A percentile compares a stretch with the other conserved stretches of the same genome.
Conservation (phyloP, 208 protist species). For the Acanthamoeba culbertsoni region DNA sequence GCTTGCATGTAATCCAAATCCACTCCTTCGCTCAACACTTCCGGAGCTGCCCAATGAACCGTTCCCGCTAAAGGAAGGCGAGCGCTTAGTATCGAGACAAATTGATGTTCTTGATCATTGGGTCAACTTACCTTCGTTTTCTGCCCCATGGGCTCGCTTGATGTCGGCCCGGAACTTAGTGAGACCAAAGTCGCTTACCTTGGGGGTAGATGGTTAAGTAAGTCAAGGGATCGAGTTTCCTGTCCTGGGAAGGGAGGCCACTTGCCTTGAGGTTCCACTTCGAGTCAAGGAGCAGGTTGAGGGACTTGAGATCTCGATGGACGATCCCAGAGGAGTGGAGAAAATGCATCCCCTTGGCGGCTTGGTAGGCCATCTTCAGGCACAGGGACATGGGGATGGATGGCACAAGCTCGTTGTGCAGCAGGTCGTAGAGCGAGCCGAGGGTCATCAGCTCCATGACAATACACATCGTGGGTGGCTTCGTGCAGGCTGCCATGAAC, state of each 20-base stretch:
- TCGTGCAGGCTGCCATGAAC: slow-evolving; percentile 64
- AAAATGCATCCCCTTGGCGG: slow-evolving; percentile 41
- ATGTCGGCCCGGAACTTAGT: slow-evolving; percentile 26
- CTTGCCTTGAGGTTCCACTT: slow-evolving; percentile 40
- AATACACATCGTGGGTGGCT: slow-evolving; percentile 43
- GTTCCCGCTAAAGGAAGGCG: neutral
- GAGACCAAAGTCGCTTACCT: slow-evolving; percentile 43
- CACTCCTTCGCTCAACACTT: neutral
- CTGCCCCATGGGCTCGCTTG: neutral
- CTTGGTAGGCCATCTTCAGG: slow-evolving; percentile 40
- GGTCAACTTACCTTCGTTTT: too few species aligned
- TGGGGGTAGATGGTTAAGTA: neutral
- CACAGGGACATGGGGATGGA: neutral
- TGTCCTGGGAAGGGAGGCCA: neutral
- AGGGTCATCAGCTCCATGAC: slow-evolving; percentile 30
- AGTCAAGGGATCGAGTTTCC: neutral
- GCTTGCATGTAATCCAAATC: neutral
- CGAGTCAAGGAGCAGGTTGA: slow-evolving; percentile 46
- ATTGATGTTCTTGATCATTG: neutral
- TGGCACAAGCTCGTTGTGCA: slow-evolving; percentile 39
- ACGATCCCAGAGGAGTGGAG: slow-evolving; percentile 47
- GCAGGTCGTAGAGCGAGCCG: neutral
- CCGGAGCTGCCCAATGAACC: slow-evolving; percentile 9
- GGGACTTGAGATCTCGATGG: slow-evolving; percentile 47
- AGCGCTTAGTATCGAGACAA: too few species aligned